Conservation (phyloP, 768 basidiomycete genomes). For the Grammothele lineata region DNA sequence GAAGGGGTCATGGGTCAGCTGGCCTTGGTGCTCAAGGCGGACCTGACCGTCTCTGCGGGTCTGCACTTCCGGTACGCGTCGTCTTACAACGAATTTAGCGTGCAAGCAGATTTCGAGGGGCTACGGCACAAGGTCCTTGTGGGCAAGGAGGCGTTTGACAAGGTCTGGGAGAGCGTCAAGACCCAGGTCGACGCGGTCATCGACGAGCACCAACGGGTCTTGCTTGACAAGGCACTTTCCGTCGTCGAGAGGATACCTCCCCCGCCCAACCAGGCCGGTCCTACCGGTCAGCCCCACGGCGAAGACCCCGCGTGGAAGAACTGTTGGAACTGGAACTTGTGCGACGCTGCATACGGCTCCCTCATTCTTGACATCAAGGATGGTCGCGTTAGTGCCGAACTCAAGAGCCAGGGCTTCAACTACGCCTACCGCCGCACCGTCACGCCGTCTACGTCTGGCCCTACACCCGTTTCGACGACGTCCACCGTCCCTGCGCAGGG, state of each 20-base stretch:
- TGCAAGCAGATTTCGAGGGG: constrained; percentile 84
- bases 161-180: constrained; percentile 95
- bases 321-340: constrained; percentile 98
- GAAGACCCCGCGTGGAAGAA: constrained; percentile 99
- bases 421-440: constrained; percentile 86
- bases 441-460: constrained; percentile 43
- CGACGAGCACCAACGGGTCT: constrained; percentile 82
- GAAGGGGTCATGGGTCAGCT: constrained; percentile 93
- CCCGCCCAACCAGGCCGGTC: constrained; percentile 39
- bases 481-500: constrained; percentile 44
- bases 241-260: constrained; percentile 81
- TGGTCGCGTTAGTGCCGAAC: constrained; percentile 86
- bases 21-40: constrained; percentile 86
- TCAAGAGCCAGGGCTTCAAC: constrained; percentile 96
- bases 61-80: constrained; percentile 97
- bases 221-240: constrained; percentile 84
- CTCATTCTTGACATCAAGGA: constrained; percentile 88
- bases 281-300: constrained; percentile 42
- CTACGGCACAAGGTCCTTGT: constrained; percentile 75
- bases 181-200: constrained; percentile 86
- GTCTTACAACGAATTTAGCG: constrained; percentile 95
- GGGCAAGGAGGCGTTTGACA: constrained; percentile 81
- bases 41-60: constrained; percentile 90
- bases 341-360: constrained; percentile 91
- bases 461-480: constrained; percentile 56